Evolutionary conservation across 495 filamentous ascomycete species (phyloP), one percentile per base, ranked within the genome.

Genomic region (Penicilliopsis zonata): DNA sequence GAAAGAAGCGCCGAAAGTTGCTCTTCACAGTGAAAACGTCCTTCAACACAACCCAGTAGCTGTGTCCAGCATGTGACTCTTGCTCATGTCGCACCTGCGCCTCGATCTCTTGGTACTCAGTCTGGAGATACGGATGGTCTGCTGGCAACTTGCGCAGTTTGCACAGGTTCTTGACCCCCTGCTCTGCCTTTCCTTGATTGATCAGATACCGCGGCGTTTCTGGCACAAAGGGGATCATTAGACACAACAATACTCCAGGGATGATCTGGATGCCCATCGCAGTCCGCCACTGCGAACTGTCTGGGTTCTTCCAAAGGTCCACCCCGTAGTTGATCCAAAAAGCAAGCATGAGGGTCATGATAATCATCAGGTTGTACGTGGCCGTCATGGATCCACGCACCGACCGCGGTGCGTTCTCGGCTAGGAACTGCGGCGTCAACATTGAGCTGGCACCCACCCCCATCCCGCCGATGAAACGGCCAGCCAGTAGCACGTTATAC

Each of bases 181-280:
- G 67, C 43, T 84, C 80, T 76, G 78, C 82, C 19, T 69, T 61
- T 46, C 81, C 78, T 41, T 70, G 64, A 30, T 72, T 70, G 6
- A 78, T 78, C 10, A 84, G 67, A 64, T 72, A 84, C 20, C 80
- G 67, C 4, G 80, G 80, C n/a, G n/a, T n/a, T n/a, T n/a, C n/a
- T n/a, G n/a, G n/a, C n/a, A n/a, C n/a, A n/a, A n/a, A n/a, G n/a
- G n/a, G n/a, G n/a, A n/a, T n/a, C n/a, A n/a, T n/a, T n/a, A n/a
- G n/a, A n/a, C n/a, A n/a, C n/a, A n/a, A n/a, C n/a, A n/a, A n/a
- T n/a, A n/a, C n/a, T n/a, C n/a, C n/a, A n/a, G n/a, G n/a, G n/a
- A n/a, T n/a, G n/a, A n/a, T n/a, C n/a, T n/a, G n/a, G n/a, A n/a
- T n/a, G n/a, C n/a, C n/a, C n/a, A n/a, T n/a, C n/a, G n/a, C n/a